Evolutionary conservation across 2,329 filamentous ascomycete genomes (phyloP), one percentile per base, ranked within the genome.

Genomic region (Hypomyces perniciosus): DNA sequence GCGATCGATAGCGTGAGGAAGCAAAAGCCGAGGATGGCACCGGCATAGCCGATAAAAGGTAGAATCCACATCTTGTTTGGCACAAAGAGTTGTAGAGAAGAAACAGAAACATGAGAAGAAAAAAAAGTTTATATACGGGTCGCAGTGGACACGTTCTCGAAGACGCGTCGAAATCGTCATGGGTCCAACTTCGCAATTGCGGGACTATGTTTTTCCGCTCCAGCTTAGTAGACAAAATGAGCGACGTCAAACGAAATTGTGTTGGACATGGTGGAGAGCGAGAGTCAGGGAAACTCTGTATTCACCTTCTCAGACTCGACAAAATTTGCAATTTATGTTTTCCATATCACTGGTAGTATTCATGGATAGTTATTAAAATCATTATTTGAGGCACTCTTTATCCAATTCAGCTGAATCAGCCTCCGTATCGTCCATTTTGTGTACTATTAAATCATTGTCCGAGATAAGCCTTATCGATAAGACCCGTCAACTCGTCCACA

Each of bases 1-100:
- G 93, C 93, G 65, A 99, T 97, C 51, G 92, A 90, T 55, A 99
- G 78, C 20, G 93, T 97, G 59, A 99, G 76, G 72, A 99, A 97
- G 63, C 82, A 83, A 74, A 99, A 99, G 67, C 92, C 92, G 54
- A 96, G 74, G 56, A 90, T 72, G 59, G 95, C 83, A 64, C 93
- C 93, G 33, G 90, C 70, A 65, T 96, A 96, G 63, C 93, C 93
- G 62, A 99, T 76, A 40, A 97, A 74, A 62, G 92, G 91, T 64
- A 99, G 75, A 74, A 99, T 90, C 90, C 91, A 97, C 93, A 97
- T 96, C 57, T 57, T 81, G 65, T 53, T 34, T n/a, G 26, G 13
- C 10, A 39, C 48, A n/a, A 20, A 31, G 9, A 29, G 8, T 8
- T 48, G 2, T 33, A 39, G 26, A 38, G 8, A 42, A 34, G 28